Conservation (phyloP, 805 yeast species). For the Yarrowia sp. region DNA sequence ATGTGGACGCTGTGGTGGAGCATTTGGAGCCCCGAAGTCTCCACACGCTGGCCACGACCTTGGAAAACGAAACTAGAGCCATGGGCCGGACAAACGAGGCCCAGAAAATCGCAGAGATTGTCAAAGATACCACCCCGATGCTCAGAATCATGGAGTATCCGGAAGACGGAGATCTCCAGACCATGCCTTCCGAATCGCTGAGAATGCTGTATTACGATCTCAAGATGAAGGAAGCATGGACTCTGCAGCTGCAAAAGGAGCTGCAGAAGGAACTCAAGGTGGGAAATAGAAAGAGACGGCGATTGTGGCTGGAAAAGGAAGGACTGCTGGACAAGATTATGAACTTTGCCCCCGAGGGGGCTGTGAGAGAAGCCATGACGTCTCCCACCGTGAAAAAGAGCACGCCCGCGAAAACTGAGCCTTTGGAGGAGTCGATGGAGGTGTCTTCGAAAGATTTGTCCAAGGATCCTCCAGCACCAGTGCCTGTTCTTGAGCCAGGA, state of each 20-base stretch:
- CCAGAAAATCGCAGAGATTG: conserved; percentile 1
- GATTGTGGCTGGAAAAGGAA: conserved; percentile 51
- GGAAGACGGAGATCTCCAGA: conserved; percentile 20
- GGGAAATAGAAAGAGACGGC: conserved; percentile 42
- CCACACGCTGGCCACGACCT: conserved; percentile 19
- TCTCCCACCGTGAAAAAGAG: neutral
- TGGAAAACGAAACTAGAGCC: conserved; percentile 13
- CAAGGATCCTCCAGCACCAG: neutral
- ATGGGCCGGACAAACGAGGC: conserved; percentile 27
- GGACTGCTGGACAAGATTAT: conserved; percentile 45
- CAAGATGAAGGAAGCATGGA: conserved; percentile 49
- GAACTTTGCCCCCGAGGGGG: conserved; percentile 4
- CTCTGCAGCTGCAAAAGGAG: conserved; percentile 44
- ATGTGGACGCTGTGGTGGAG: conserved; percentile 28
- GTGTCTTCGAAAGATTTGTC: neutral
- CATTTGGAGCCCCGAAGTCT: conserved; percentile 29
- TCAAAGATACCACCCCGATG: conserved; percentile 16
- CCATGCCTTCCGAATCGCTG: conserved; percentile 8
- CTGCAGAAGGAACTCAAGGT: conserved; percentile 45
- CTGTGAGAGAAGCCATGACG: neutral
- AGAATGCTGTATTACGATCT: conserved; percentile 38
- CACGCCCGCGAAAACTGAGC: neutral
- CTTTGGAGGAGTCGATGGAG: neutral
- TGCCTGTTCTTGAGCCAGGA: neutral
- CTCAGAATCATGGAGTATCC: conserved; percentile 21